A percentile compares a stretch with the other conserved stretches of the same genome.
These are phyloP conservation scores for Aurantiochytrium sp. DNA, from an alignment of 108 stramenopile genomes.

Conservation along the genomic window DNA sequence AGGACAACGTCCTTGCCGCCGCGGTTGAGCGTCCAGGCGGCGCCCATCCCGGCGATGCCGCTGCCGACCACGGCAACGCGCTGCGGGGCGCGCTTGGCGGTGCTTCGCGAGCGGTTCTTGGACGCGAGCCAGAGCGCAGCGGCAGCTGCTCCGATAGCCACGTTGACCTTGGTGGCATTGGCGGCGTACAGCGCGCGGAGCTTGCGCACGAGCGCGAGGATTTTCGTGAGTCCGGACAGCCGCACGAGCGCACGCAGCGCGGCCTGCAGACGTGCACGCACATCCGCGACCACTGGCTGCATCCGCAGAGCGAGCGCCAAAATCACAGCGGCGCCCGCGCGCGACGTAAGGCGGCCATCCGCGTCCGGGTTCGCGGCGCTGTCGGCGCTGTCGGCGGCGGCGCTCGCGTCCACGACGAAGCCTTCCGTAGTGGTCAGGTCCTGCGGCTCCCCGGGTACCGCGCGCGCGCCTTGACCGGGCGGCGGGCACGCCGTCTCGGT, in stretches of 20 bases:
- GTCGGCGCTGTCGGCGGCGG: no score
- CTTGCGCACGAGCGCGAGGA: background rate
- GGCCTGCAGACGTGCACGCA: background rate
- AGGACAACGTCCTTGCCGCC: constrained; percentile 50
- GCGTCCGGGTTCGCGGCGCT: no score
- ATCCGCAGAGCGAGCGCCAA: no score
- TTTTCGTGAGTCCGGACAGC: background rate
- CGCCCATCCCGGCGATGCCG: constrained; percentile 61
- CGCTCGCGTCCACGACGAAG: no score
- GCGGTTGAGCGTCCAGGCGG: constrained; percentile 57
- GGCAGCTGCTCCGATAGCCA: background rate
- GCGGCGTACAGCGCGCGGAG: background rate
- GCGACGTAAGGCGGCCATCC: no score
- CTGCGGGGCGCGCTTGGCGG: background rate
- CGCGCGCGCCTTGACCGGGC: no score
- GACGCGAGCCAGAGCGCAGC: background rate
- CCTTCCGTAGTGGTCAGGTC: no score
- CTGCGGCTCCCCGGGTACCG: no score
- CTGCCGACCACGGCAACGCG: constrained; percentile 62
- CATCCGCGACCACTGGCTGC: no score
- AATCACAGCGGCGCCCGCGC: no score
- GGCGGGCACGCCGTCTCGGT: no score
- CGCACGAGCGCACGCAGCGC: background rate
- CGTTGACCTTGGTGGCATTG: background rate
- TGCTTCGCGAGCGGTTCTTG: background rate